Evolutionary conservation across 2,329 filamentous ascomycete species (phyloP).

Genomic region (Akanthomyces lecanii): DNA sequence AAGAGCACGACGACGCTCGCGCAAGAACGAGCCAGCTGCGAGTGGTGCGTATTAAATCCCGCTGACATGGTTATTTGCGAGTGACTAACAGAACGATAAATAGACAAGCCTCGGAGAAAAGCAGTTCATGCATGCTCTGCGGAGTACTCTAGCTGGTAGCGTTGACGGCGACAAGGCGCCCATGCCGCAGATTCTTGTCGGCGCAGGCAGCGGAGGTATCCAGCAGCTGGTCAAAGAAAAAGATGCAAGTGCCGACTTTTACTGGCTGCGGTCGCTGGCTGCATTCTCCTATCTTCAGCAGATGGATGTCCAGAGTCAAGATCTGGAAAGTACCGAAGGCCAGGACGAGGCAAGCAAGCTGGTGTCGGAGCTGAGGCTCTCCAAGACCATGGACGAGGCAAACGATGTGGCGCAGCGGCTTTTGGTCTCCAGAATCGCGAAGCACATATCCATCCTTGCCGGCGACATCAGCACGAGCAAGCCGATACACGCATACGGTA

Average conservation of each 20-base stretch:
- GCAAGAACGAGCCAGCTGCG: not conserved
- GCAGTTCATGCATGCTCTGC: not conserved
- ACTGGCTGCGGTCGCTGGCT: not conserved
- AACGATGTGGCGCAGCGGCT: not conserved
- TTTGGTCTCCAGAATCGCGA: not conserved
- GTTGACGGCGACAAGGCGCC: not conserved
- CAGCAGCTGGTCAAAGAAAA: not conserved
- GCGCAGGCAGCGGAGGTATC: not conserved
- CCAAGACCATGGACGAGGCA: not conserved
- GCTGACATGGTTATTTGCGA: not conserved
- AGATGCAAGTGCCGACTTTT: not conserved
- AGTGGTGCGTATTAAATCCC: too few relatives aligned
- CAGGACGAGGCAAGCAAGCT: not conserved
- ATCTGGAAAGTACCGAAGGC: not conserved
- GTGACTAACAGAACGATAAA: not conserved
- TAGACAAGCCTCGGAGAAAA: not conserved
- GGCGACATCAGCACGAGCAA: slow-evolving; percentile 19
- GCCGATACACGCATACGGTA: slow-evolving; percentile 20
- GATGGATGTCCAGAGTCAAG: not conserved
- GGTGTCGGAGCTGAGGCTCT: not conserved
- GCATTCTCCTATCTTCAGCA: not conserved
- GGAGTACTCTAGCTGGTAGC: not conserved
- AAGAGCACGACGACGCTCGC: not conserved
- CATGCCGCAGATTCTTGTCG: not conserved
- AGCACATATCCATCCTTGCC: not conserved